Evolutionary conservation across 2,329 filamentous ascomycete species (phyloP).

Genomic region (Pseudopyrenochaeta lycopersici): DNA sequence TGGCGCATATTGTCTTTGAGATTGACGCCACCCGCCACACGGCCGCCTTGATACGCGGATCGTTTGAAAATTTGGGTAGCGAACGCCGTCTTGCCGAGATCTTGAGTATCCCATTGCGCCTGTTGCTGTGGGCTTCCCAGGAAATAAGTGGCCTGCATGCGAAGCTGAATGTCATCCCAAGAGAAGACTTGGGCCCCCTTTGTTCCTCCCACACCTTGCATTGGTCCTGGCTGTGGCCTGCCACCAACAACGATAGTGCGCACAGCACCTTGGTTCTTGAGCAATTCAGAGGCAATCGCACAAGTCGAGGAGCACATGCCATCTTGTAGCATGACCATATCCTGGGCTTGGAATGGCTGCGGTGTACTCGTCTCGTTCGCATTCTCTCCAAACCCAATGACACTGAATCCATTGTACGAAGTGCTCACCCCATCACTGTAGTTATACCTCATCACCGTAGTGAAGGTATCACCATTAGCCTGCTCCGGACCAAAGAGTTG

Average conservation of each 20-base stretch:
- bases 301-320: constrained; percentile 59
- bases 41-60: constrained; percentile 32
- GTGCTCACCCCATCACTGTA: constrained; percentile 43
- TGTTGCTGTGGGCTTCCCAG: constrained; percentile 42
- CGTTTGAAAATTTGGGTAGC: constrained; percentile 45
- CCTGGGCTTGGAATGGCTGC: constrained; percentile 48
- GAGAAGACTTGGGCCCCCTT: constrained; percentile 53
- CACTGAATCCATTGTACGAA: constrained; percentile 38
- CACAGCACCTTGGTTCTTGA: constrained; percentile 55
- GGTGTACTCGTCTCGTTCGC: constrained; percentile 39
- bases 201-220: constrained; percentile 56
- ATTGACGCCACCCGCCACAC: constrained; percentile 43
- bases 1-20: constrained; percentile 50
- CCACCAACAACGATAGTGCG: constrained; percentile 55
- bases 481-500: constrained; percentile 48
- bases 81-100: constrained; percentile 43
- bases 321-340: constrained; percentile 55
- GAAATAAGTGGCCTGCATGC: constrained; percentile 42
- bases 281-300: constrained; percentile 56
- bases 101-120: constrained; percentile 36
- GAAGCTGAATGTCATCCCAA: constrained; percentile 44
- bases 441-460: constrained; percentile 48
- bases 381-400: constrained; percentile 43
- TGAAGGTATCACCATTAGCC: constrained; percentile 46
- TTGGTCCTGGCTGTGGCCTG: constrained; percentile 51